Percentiles rank a stretch among this genome's conserved stretches.
phyloP scores from a whole-genome alignment of 208 protist species.

The Endotrypanum monterogeii region DNA sequence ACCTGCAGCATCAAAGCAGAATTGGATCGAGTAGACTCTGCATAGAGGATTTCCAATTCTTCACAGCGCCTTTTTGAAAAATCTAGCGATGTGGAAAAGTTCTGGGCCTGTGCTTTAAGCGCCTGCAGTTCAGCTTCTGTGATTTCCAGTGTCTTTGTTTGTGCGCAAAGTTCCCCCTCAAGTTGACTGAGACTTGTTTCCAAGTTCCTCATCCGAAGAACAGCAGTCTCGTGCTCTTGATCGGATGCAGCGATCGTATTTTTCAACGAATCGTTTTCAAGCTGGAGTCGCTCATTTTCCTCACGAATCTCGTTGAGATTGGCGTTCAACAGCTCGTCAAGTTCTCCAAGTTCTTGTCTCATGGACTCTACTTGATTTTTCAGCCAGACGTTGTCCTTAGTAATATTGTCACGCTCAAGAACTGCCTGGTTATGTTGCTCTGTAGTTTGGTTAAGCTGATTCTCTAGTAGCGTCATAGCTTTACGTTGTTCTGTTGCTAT shows the following conservation, averaged over 20 bases:
- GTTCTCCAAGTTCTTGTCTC: slow-evolving; percentile 65
- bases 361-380: slow-evolving; percentile 69
- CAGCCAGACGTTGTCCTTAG: slow-evolving; percentile 66
- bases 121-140: slow-evolving; percentile 48
- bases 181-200: neutral
- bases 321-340: slow-evolving; percentile 70
- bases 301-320: slow-evolving; percentile 83
- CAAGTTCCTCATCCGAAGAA: neutral
- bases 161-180: slow-evolving; percentile 34
- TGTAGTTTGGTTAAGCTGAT: slow-evolving; percentile 11
- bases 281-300: slow-evolving; percentile 57
- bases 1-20: slow-evolving; percentile 7
- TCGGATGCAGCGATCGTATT: slow-evolving; percentile 21
- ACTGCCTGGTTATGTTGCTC: slow-evolving; percentile 12
- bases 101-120: slow-evolving; percentile 38
- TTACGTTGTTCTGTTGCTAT: slow-evolving; percentile 24
- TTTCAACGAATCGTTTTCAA: slow-evolving; percentile 43
- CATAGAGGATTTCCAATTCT: slow-evolving; percentile 12
- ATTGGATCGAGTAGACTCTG: slow-evolving; percentile 18
- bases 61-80: slow-evolving; percentile 20
- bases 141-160: slow-evolving; percentile 57
- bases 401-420: slow-evolving; percentile 14
- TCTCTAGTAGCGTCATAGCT: slow-evolving; percentile 20
- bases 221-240: slow-evolving; percentile 14
- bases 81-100: slow-evolving; percentile 13